Evolutionary conservation across 192 early-diverging fungal species (phyloP).

Genomic region (Jimgerdemannia lactiflua): DNA sequence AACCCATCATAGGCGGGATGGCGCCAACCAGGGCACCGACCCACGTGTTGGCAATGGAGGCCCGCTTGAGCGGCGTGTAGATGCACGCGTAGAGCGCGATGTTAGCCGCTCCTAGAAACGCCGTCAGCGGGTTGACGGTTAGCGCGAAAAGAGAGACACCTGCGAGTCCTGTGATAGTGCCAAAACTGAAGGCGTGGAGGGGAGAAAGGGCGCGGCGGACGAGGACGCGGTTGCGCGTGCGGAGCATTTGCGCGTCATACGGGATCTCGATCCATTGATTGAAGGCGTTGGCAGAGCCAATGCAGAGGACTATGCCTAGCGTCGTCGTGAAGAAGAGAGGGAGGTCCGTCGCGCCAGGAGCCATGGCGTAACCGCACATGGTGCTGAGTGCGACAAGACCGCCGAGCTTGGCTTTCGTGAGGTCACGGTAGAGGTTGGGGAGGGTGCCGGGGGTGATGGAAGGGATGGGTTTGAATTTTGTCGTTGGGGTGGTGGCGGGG

Average conservation of each 20-base stretch:
- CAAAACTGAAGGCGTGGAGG: conserved; percentile 76
- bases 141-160: conserved; percentile 64
- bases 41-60: conserved; percentile 95
- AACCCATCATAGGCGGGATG: conserved; percentile 99
- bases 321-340: conserved; percentile 77
- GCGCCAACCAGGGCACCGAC: conserved; percentile 92
- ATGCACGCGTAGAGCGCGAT: conserved; percentile 85
- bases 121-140: conserved; percentile 88
- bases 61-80: conserved; percentile 95
- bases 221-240: conserved; percentile 85
- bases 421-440: conserved; percentile 61
- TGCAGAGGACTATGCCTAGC: conserved; percentile 82
- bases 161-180: conserved; percentile 57
- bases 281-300: conserved; percentile 87
- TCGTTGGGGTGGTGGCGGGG: not conserved
- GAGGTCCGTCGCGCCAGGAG: conserved; percentile 64
- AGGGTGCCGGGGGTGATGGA: conserved; percentile 17
- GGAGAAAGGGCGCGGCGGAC: conserved; percentile 77
- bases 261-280: conserved; percentile 97
- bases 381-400: conserved; percentile 89
- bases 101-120: conserved; percentile 77
- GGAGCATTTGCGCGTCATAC: conserved; percentile 96
- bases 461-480: conserved; percentile 33
- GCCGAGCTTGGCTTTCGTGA: conserved; percentile 85
- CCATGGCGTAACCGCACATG: conserved; percentile 93